Conservation (phyloP, 2,329 filamentous ascomycete genomes). For the Beauveria scarabaeidicola region DNA sequence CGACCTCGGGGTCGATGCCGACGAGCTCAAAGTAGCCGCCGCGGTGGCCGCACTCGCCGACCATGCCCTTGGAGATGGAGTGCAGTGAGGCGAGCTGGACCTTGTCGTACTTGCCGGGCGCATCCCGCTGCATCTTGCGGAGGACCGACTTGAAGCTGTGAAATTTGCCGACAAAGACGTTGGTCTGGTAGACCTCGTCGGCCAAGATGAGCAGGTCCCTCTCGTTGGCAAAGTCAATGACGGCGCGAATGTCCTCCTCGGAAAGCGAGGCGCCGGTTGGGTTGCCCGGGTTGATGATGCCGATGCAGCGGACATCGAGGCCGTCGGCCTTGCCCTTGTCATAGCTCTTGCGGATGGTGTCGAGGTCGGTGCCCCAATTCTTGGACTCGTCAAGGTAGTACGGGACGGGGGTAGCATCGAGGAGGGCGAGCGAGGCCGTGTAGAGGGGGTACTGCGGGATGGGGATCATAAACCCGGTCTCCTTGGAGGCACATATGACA, state of each 20-base stretch:
- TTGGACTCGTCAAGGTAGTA: constrained; percentile 87
- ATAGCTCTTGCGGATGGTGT: constrained; percentile 66
- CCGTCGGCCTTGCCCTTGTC: constrained; percentile 67
- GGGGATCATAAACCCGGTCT: constrained; percentile 80
- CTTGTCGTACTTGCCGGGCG: constrained; percentile 67
- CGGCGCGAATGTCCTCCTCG: constrained; percentile 67
- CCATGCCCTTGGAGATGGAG: constrained; percentile 95
- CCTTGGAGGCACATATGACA: constrained; percentile 69
- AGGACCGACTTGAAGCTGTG: constrained; percentile 90
- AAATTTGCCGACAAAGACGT: constrained; percentile 92
- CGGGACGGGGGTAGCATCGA: constrained; percentile 80
- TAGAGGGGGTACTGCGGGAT: constrained; percentile 98
- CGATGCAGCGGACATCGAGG: constrained; percentile 82
- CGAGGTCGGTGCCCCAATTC: constrained; percentile 80
- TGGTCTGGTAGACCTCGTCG: constrained; percentile 98
- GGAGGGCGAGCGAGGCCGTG: constrained; percentile 79
- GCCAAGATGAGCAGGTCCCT: constrained; percentile 85
- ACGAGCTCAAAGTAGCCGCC: constrained; percentile 96
- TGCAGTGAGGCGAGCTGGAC: constrained; percentile 89
- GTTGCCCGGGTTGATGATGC: constrained; percentile 97
- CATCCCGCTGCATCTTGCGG: constrained; percentile 67
- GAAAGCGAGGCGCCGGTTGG: constrained; percentile 84
- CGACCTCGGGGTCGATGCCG: constrained; percentile 77
- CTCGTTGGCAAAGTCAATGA: constrained; percentile 80
- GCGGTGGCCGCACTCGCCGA: constrained; percentile 95